A percentile compares a stretch with the other conserved stretches of the same genome.
These are phyloP conservation scores for Trametes cingulata DNA, from an alignment of 768 basidiomycete genomes.

Conservation along the genomic window DNA sequence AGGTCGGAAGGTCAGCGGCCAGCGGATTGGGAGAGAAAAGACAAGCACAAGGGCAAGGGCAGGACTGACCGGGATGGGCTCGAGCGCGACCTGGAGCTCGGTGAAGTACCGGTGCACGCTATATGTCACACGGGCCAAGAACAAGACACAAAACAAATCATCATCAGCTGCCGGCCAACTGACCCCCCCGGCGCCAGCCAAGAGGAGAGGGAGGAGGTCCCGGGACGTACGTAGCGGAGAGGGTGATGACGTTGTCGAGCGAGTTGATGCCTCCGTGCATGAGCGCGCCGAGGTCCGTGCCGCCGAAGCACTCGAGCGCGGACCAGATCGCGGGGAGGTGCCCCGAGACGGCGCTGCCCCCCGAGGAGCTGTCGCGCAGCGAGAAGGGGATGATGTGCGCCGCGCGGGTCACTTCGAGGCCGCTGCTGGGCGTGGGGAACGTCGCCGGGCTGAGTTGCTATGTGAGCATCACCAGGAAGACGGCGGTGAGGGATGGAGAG, in stretches of 20 bases:
- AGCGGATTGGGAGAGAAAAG: neutral
- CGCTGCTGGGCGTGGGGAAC: neutral
- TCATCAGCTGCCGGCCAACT: neutral
- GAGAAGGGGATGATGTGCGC: slow-evolving; percentile 21
- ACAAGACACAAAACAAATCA: neutral
- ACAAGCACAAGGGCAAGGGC: neutral
- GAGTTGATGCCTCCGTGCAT: slow-evolving; percentile 21
- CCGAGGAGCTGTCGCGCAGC: slow-evolving; percentile 10
- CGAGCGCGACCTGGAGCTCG: slow-evolving; percentile 17
- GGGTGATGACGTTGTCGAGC: slow-evolving; percentile 20
- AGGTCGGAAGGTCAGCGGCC: neutral
- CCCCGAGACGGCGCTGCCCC: neutral
- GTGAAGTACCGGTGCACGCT: slow-evolving; percentile 19
- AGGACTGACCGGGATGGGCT: slow-evolving; percentile 10
- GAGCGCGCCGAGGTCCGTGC: slow-evolving; percentile 10
- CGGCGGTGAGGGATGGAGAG: neutral
- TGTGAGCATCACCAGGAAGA: neutral
- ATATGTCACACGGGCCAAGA: neutral
- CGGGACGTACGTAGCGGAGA: slow-evolving; percentile 17
- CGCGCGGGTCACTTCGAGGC: slow-evolving; percentile 14
- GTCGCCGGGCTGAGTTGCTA: neutral
- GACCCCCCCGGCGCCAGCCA: neutral
- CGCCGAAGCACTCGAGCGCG: slow-evolving; percentile 19
- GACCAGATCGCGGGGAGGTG: slow-evolving; percentile 17
- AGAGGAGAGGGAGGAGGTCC: neutral